Base-by-base conservation (phyloP, 495 filamentous ascomycete genomes). In the Copromyces sp. region DNA sequence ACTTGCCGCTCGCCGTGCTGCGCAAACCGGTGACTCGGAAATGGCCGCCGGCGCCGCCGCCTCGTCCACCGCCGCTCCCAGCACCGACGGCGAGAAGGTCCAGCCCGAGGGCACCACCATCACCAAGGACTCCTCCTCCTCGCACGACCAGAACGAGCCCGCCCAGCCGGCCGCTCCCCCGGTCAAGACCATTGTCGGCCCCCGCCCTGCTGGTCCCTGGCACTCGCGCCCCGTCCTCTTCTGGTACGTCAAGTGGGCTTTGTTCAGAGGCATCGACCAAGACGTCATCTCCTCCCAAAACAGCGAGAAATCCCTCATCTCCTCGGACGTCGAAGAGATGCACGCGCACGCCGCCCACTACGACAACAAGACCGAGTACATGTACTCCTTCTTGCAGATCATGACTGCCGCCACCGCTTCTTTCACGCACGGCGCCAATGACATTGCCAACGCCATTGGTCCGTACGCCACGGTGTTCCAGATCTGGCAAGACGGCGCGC, bases 341-440 rank as follows among this genome's bases (percentile, higher is more conserved):
- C 86, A 90, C 77, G 88, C 89, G 69, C 86, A 84, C 32, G 89
- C 87, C 11, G 81, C 83, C 32, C 89, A 91, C 78, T 94, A 90
- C 81, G 87, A 91, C 81, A 93, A 93, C 82, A 87, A 89, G 76
- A 89, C 90, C 79, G 92, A 94, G 81, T 89, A 93, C 83, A 86
- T 87, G 73, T 93, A 90, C 81, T 89, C 89, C 39, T 92, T 92
- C 82, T 80, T 92, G 68, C 91, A 94, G 81, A 80, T 93, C 72
- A 76, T 92, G 73, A 93, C 90, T 24, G 92, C 92, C 35, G 87
- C 87, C 77, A 91, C 90, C 38, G 89, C 90, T 6, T 92, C 90
- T 6, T 92, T 94, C 70, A 89, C 90, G 3, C 92, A 94, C 81
- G 91, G 92, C 70, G 90, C 92, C 75, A 95, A 95, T 80, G 92